Percentiles rank a stretch among this genome's conserved stretches.
phyloP scores from a whole-genome alignment of 106 monocot species.

The Xerophyta viscosa region DNA sequence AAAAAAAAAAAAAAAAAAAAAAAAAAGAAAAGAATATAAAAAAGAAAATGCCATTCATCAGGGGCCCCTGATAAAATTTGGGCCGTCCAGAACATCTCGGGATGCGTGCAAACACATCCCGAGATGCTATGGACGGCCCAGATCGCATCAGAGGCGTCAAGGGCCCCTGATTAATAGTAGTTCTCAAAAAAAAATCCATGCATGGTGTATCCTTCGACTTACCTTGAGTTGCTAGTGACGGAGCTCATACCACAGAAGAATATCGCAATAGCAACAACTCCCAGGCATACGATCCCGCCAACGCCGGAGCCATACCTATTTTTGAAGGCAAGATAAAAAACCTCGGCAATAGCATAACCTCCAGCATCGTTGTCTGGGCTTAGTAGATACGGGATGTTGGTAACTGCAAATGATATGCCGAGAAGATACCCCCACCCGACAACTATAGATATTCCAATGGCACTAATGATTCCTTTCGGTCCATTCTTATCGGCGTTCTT shows the following conservation, averaged over 20 bases:
- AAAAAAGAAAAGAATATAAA: background rate
- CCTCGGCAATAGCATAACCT: slow-evolving; percentile 30
- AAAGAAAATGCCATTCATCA: too few species aligned
- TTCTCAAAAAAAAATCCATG: too few species aligned
- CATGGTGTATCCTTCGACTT: background rate
- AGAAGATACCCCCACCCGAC: slow-evolving; percentile 23
- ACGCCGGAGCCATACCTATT: slow-evolving; percentile 21
- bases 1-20: too few species aligned
- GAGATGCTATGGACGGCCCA: too few species aligned
- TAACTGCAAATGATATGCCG: slow-evolving; percentile 22
- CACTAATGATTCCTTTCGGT: slow-evolving; percentile 24
- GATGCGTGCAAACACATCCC: too few species aligned
- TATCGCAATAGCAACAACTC: slow-evolving; percentile 16
- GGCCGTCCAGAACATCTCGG: too few species aligned
- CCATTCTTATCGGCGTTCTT: slow-evolving; percentile 24
- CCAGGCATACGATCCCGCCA: slow-evolving; percentile 30
- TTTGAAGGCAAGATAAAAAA: slow-evolving; percentile 28
- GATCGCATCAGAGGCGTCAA: too few species aligned
- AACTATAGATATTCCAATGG: slow-evolving; percentile 19
- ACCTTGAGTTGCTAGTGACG: slow-evolving; percentile 29
- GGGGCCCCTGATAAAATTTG: too few species aligned
- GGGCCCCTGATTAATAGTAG: too few species aligned
- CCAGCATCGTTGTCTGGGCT: slow-evolving; percentile 33
- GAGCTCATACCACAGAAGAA: slow-evolving; percentile 22
- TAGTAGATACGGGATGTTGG: slow-evolving; percentile 22